Evolutionary conservation across 2,329 filamentous ascomycete genomes (phyloP), one percentile per base, ranked within the genome.

Genomic region (Pochonia chlamydosporia): DNA sequence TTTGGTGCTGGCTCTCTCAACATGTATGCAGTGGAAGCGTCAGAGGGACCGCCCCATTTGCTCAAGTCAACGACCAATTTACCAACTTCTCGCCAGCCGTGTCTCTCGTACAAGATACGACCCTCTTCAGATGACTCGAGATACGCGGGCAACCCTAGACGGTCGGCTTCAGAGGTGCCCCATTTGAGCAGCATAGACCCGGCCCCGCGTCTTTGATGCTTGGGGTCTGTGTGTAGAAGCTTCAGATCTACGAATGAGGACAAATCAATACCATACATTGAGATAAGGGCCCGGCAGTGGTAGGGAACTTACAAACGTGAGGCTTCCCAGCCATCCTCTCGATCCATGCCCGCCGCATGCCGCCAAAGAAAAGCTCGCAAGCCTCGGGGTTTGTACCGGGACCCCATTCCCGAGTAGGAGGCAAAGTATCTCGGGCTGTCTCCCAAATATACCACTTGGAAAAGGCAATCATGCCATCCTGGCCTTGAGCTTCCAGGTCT

Each of bases 181-280:
- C 61, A 66, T 25, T 58, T 48, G 40, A 72, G 46, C 49, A 70
- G 52, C 53, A 67, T 51, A 18, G 56, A 54, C 3, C 56, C 67
- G 11, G 63, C 62, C 5, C 68, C 68, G 6, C 62, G 62, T 40
- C 59, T 57, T 40, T 68, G 66, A 46, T 68, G 63, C 13, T 60
- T 59, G 2, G 66, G 60, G 40, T 67, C 58, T 2, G 67, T 70
- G 36, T 69, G 63, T 28, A 71, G 56, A 2, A 66, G 56, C 40
- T 66, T 64, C 3, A 71, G 52, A 45, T 69, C 67, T 69, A 31
- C n/a, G 11, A 4, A 5, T 8, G 2, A 10, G 21, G 31, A 20
- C 25, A 35, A 42, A 13, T 14, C 24, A 35, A 5, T n/a, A 25
- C 18, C 35, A 39, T 10, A 13, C 7, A 8, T 16, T 35, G 14